Conservation (phyloP, 208 protist genomes). For the Crithidia bombi region DNA sequence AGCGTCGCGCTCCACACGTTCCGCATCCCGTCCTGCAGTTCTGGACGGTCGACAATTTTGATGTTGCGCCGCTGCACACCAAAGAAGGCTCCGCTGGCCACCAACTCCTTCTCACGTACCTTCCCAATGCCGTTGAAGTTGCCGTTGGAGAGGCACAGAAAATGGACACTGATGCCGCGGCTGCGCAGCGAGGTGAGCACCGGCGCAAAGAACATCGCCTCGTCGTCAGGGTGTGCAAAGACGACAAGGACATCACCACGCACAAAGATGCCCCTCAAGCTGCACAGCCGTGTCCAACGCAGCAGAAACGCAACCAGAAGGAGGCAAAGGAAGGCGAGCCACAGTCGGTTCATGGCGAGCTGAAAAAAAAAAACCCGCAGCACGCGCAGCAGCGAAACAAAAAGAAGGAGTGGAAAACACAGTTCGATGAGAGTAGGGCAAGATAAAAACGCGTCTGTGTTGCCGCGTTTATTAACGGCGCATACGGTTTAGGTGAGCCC, state of each 20-base stretch:
- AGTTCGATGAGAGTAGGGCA: no score
- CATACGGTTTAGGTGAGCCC: no score
- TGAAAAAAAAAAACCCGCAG: neutral
- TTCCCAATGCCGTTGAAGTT: conserved; percentile 81
- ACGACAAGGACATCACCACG: conserved; percentile 88
- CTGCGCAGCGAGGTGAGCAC: conserved; percentile 55
- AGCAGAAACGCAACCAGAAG: conserved; percentile 36
- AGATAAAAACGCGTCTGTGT: no score
- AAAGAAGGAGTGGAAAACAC: no score
- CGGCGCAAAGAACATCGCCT: conserved; percentile 93
- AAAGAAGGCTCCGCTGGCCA: conserved; percentile 77
- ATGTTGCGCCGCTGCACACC: conserved; percentile 55
- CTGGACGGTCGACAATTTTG: conserved; percentile 71
- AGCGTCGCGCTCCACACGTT: conserved; percentile 60
- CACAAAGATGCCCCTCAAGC: conserved; percentile 27
- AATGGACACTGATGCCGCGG: conserved; percentile 54
- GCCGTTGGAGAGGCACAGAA: conserved; percentile 96
- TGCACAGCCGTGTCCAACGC: conserved; percentile 52
- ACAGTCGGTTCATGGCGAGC: neutral
- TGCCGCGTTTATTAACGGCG: no score
- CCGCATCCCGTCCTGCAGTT: conserved; percentile 90
- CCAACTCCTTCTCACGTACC: conserved; percentile 87
- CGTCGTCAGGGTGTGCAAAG: conserved; percentile 93
- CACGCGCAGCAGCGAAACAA: conserved; percentile 2
- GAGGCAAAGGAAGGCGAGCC: conserved; percentile 9